These are phyloP conservation scores for Cafeteria roenbergensis DNA, from an alignment of 108 stramenopile species.

Conservation along the genomic window DNA sequence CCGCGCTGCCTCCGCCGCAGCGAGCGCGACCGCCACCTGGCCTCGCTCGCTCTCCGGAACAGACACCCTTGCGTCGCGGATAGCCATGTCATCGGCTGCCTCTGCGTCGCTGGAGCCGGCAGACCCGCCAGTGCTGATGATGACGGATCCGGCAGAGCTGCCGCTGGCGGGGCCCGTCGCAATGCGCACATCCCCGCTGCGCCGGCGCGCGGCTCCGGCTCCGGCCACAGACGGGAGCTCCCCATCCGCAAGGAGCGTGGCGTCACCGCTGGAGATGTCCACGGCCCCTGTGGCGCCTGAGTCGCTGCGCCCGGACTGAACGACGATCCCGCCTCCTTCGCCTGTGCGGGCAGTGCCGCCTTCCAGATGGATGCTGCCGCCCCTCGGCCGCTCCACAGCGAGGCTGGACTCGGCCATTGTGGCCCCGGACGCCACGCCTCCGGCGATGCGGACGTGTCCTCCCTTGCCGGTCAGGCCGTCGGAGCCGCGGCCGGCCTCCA, in stretches of 20 bases:
- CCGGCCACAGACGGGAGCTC: too few species aligned
- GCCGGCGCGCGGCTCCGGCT: conserved; percentile 17
- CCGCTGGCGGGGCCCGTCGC: conserved; percentile 20
- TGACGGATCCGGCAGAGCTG: conserved; percentile 22
- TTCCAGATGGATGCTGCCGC: conserved; percentile 23
- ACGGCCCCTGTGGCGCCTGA: conserved; percentile 19
- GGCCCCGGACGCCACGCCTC: conserved; percentile 29
- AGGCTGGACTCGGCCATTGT: conserved; percentile 14
- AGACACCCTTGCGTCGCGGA: too few species aligned
- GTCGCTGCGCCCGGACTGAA: conserved; percentile 19
- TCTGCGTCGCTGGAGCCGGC: conserved; percentile 20
- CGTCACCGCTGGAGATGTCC: conserved; percentile 18
- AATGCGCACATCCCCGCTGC: conserved; percentile 21
- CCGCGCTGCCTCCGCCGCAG: too few species aligned
- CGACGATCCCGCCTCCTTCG: conserved; percentile 13
- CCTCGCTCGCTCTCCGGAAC: too few species aligned
- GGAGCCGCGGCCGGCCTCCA: conserved; percentile 27
- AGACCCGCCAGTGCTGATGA: conserved; percentile 18
- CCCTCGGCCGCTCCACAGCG: too few species aligned
- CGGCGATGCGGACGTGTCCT: conserved; percentile 28
- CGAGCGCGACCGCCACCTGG: too few species aligned
- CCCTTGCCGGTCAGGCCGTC: conserved; percentile 27
- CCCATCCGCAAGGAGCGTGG: too few species aligned
- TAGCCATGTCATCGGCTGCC: background rate
- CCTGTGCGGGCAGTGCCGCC: conserved; percentile 22